Conservation (phyloP, 352 stramenopile species). For the Globisporangium barbulae region DNA sequence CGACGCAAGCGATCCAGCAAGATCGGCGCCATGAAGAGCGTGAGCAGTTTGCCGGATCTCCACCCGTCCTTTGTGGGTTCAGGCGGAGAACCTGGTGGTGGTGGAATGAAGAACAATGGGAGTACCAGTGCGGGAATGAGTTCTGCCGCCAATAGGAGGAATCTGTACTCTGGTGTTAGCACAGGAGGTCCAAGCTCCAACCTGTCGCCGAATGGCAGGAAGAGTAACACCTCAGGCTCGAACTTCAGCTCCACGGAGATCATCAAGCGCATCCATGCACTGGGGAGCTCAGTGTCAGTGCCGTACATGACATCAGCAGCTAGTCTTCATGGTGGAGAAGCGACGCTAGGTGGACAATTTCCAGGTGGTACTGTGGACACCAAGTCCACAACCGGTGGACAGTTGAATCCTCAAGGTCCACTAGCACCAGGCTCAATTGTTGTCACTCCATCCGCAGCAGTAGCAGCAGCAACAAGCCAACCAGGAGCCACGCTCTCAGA, state of each 20-base stretch:
- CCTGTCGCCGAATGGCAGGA: not conserved
- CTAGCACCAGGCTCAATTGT: not conserved
- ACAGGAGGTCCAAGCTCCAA: not conserved
- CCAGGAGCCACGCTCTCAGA: conserved; percentile 28
- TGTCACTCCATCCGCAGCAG: no score
- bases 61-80: conserved; percentile 9
- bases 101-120: not conserved
- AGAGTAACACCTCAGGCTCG: not conserved
- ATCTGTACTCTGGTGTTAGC: not conserved
- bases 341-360: not conserved
- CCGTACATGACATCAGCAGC: conserved; percentile 17
- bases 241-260: conserved; percentile 42
- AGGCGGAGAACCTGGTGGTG: not conserved
- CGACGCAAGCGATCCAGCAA: conserved; percentile 15
- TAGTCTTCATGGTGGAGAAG: conserved; percentile 8
- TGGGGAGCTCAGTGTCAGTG: conserved; percentile 43
- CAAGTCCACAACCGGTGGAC: not conserved
- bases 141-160: conserved; percentile 3
- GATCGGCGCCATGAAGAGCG: conserved; percentile 16
- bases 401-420: not conserved
- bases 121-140: not conserved
- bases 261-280: conserved; percentile 46
- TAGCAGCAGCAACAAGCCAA: not conserved
- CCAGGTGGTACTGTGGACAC: not conserved
- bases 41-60: conserved; percentile 43